Percentiles rank a stretch among this genome's conserved stretches.
These are phyloP conservation scores for Aristolochia fimbriata DNA, from an alignment of 164 flowering plant species.

Conservation along the genomic window DNA sequence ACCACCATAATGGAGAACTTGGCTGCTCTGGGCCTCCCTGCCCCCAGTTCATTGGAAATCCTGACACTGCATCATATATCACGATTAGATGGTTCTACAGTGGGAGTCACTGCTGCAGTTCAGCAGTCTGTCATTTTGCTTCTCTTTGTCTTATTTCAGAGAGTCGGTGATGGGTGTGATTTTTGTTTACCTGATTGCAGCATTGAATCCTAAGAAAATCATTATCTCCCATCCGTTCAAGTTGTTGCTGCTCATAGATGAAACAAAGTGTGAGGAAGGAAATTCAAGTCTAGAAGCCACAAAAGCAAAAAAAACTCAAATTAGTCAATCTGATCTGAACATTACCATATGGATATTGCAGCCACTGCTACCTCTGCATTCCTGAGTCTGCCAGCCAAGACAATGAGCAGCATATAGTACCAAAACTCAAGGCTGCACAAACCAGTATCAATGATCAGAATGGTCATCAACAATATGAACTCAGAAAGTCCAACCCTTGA, in stretches of 20 bases:
- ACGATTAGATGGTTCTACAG: not conserved
- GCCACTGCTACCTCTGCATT: slow-evolving; percentile 34
- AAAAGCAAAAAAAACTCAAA: not conserved
- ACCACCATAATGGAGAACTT: slow-evolving; percentile 25
- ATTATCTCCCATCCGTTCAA: slow-evolving; percentile 30
- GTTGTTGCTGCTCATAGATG: slow-evolving; percentile 23
- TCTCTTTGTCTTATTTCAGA: not conserved
- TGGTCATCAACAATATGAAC: not conserved
- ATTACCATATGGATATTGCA: slow-evolving; percentile 36
- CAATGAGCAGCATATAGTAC: slow-evolving; percentile 30
- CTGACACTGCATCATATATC: slow-evolving; percentile 15
- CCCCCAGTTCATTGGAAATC: slow-evolving; percentile 33
- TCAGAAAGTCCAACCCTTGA: not conserved
- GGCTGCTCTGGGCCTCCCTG: slow-evolving; percentile 33
- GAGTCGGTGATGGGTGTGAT: not conserved
- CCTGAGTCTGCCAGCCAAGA: slow-evolving; percentile 31
- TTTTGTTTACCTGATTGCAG: slow-evolving; percentile 28
- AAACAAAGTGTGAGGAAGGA: not conserved
- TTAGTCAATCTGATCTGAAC: not conserved
- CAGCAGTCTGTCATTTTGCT: no score
- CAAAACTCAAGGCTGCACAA: slow-evolving; percentile 32
- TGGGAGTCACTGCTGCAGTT: no score
- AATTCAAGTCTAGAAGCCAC: not conserved
- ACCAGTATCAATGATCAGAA: not conserved
- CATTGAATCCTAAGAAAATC: slow-evolving; percentile 33